Evolutionary conservation across 352 stramenopile species (phyloP).

Genomic region (Phytophthora kernoviae): DNA sequence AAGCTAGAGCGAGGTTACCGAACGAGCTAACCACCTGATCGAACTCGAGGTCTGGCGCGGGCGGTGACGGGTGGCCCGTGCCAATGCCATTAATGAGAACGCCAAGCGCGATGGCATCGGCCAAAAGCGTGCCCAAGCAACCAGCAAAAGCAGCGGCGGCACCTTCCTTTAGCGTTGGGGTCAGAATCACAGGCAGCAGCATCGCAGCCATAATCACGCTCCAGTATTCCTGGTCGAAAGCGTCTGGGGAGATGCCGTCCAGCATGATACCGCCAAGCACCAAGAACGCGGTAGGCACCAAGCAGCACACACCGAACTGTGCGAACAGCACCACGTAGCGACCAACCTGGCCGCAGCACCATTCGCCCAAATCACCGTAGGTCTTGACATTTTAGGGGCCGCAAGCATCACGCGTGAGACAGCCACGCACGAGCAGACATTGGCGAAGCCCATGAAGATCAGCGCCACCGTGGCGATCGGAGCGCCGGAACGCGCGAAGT

Average conservation of each 20-base stretch:
- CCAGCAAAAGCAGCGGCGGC: constrained; percentile 56
- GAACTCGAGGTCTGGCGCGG: constrained; percentile 49
- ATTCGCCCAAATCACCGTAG: constrained; percentile 68
- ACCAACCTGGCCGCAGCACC: constrained; percentile 46
- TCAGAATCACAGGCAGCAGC: constrained; percentile 59
- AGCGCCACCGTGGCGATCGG: constrained; percentile 51
- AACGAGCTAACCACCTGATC: constrained; percentile 57
- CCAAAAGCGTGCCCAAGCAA: constrained; percentile 58
- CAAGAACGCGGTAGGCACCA: constrained; percentile 61
- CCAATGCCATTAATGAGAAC: constrained; percentile 51
- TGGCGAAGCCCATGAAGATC: constrained; percentile 65
- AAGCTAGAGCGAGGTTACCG: constrained; percentile 64
- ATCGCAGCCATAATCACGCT: constrained; percentile 64
- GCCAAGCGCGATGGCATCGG: constrained; percentile 52
- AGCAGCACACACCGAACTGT: constrained; percentile 61
- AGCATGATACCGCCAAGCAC: constrained; percentile 67
- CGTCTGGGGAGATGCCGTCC: constrained; percentile 53
- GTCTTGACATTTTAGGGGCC: constrained; percentile 63
- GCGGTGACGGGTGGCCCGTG: constrained; percentile 38
- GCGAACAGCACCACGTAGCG: constrained; percentile 60
- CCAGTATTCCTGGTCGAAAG: constrained; percentile 55
- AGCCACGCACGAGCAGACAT: constrained; percentile 61
- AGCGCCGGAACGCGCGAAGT: constrained; percentile 60
- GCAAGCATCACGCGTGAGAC: constrained; percentile 68
- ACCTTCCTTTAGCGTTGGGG: constrained; percentile 67